Base-by-base conservation (phyloP, 352 stramenopile genomes). In the Pythium pyrilobum region DNA sequence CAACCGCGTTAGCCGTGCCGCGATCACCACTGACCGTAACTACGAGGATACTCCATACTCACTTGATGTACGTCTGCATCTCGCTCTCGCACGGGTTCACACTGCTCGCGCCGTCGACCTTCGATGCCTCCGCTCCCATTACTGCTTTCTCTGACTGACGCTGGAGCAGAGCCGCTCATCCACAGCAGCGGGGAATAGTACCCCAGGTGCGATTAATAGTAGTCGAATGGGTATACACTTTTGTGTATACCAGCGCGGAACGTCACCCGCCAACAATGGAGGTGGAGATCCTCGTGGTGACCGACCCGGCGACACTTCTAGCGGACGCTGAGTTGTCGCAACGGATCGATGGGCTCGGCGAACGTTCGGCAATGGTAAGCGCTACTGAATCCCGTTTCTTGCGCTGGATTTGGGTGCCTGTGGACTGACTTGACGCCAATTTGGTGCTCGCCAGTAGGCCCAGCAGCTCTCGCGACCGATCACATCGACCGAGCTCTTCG, bases 21-120 rank as follows among this genome's bases (percentile, higher is more conserved):
- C n/a, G n/a, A n/a, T n/a, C n/a, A n/a, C n/a, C n/a, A n/a, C n/a
- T n/a, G n/a, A n/a, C n/a, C n/a, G n/a, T n/a, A n/a, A n/a, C n/a
- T n/a, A n/a, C n/a, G n/a, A n/a, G n/a, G n/a, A n/a, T n/a, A n/a
- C n/a, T n/a, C n/a, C n/a, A n/a, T 36, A 87, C 73, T 59, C 49
- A 90, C 79, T 82, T 87, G 65, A 90, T 80, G 64, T 90, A 90
- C 34, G 49, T 59, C 16, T 81, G 64, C 77, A 90, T 90, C 56
- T 84, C 62, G 2, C 48, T 38, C 16, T 69, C 57, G 56, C 79
- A 90, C 40, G 74, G 71, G 56, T 88, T 81, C 52, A 45, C 53
- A 21, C 44, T 57, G 44, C 33, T 37, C 20, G n/a, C 38, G 37
- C 51, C 29, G 33, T 24, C 42, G 59, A 68, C 41, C 52, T 85